phyloP scores from a whole-genome alignment of 257 asterid species.

The Nicotiana attenuata region DNA sequence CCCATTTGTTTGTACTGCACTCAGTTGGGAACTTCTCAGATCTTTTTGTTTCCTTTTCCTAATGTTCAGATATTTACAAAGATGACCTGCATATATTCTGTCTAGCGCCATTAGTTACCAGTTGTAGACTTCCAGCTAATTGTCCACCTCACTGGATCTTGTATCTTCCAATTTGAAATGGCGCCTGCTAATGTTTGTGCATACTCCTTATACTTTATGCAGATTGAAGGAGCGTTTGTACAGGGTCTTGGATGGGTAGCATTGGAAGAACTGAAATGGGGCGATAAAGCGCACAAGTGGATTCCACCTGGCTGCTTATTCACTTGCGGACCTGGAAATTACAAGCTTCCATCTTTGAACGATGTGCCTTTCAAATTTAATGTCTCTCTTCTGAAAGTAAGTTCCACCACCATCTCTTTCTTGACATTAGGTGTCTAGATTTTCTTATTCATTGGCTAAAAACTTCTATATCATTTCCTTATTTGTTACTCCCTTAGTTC shows the following conservation, averaged over 20 bases:
- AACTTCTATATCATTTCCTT: not conserved
- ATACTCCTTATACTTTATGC: constrained; percentile 10
- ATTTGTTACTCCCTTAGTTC: not conserved
- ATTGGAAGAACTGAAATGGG: constrained; percentile 95
- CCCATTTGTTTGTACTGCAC: not conserved
- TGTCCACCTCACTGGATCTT: not conserved
- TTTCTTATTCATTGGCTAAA: not conserved
- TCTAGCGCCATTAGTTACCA: not conserved
- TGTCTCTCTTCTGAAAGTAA: constrained; percentile 85
- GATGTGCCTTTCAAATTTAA: constrained; percentile 77
- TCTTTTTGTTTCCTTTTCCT: not conserved
- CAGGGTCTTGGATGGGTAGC: constrained; percentile 99
- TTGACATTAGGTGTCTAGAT: not conserved
- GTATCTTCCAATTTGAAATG: not conserved
- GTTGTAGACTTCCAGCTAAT: not conserved
- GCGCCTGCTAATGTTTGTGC: not conserved
- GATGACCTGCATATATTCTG: constrained; percentile 4
- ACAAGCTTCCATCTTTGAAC: constrained; percentile 84
- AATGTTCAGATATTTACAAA: not conserved
- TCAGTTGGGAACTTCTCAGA: not conserved
- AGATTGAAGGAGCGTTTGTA: constrained; percentile 94
- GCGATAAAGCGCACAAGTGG: constrained; percentile 90
- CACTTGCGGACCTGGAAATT: constrained; percentile 87
- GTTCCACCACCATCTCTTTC: not conserved
- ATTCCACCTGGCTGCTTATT: constrained; percentile 60